These are phyloP conservation scores for Quercus lobata DNA, from an alignment of 331 rosid species.

Conservation along the genomic window DNA sequence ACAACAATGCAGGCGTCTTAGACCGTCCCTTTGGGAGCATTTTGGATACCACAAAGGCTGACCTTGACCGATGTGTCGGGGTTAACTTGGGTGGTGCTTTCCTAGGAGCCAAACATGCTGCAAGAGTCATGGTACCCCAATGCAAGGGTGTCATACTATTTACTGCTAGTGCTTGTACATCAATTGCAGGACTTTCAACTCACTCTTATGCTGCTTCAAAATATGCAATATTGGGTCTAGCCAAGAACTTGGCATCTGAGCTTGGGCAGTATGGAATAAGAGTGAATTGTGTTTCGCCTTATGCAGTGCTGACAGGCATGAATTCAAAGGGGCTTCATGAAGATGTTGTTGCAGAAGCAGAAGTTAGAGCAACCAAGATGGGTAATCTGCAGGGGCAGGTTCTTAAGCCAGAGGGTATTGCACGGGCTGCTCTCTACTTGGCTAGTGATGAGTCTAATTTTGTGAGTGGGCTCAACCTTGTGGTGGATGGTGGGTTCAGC, in stretches of 20 bases:
- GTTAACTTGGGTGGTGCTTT: conserved; percentile 23
- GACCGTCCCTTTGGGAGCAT: conserved; percentile 9
- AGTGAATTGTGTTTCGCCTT: conserved; percentile 31
- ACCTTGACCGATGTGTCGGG: conserved; percentile 7
- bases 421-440: conserved; percentile 31
- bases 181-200: conserved; percentile 28
- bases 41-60: neutral
- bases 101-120: conserved; percentile 27
- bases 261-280: conserved; percentile 29
- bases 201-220: conserved; percentile 37
- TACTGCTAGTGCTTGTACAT: conserved; percentile 23
- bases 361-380: neutral
- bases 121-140: conserved; percentile 17
- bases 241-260: conserved; percentile 30
- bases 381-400: conserved; percentile 26
- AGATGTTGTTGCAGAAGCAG: conserved; percentile 11
- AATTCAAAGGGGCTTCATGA: neutral
- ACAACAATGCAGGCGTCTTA: conserved; percentile 11
- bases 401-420: conserved; percentile 31
- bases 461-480: conserved; percentile 33
- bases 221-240: conserved; percentile 24
- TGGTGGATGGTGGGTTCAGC: conserved; percentile 38
- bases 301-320: neutral
- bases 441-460: conserved; percentile 41
- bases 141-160: conserved; percentile 25